These are phyloP conservation scores for Amphibolis antarctica DNA, from an alignment of 106 monocot species.

Conservation along the genomic window DNA sequence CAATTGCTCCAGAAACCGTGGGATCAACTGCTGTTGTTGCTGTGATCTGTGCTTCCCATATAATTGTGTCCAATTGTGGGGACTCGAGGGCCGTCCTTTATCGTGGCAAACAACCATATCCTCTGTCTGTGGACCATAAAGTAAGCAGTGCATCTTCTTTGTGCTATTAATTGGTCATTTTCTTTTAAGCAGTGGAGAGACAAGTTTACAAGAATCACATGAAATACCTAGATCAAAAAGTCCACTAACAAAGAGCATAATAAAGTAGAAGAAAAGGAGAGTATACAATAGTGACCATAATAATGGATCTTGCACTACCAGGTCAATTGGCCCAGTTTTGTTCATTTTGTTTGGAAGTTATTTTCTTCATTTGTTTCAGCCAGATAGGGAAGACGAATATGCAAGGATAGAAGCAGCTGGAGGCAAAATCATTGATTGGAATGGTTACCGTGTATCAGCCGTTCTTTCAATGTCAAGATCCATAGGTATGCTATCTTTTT, in stretches of 20 bases:
- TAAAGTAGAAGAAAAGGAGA: too few relatives aligned
- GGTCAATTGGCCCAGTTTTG: too few relatives aligned
- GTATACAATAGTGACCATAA: too few relatives aligned
- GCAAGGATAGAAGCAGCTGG: conserved; percentile 77
- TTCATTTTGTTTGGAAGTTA: not conserved
- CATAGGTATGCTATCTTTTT: conserved; percentile 41
- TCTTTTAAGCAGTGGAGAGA: not conserved
- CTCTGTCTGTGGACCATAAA: conserved; percentile 86
- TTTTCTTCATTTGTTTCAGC: conserved; percentile 38
- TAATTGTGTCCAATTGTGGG: conserved; percentile 81
- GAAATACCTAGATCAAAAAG: too few relatives aligned
- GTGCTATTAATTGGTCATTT: too few relatives aligned
- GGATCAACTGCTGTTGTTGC: conserved; percentile 84
- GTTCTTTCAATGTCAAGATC: conserved; percentile 89
- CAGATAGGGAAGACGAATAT: conserved; percentile 70
- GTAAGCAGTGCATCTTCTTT: too few relatives aligned
- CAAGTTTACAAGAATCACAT: not conserved
- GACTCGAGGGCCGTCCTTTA: conserved; percentile 89
- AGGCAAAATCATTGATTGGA: conserved; percentile 79
- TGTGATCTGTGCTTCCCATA: conserved; percentile 74
- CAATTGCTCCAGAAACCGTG: conserved; percentile 75
- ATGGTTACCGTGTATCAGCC: conserved; percentile 63
- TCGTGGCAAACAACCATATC: conserved; percentile 58
- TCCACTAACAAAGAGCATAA: too few relatives aligned
- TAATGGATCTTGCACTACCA: too few relatives aligned